These are phyloP conservation scores for Rhizopus stolonifer DNA, from an alignment of 371 early-diverging fungal genomes.

Conservation along the genomic window DNA sequence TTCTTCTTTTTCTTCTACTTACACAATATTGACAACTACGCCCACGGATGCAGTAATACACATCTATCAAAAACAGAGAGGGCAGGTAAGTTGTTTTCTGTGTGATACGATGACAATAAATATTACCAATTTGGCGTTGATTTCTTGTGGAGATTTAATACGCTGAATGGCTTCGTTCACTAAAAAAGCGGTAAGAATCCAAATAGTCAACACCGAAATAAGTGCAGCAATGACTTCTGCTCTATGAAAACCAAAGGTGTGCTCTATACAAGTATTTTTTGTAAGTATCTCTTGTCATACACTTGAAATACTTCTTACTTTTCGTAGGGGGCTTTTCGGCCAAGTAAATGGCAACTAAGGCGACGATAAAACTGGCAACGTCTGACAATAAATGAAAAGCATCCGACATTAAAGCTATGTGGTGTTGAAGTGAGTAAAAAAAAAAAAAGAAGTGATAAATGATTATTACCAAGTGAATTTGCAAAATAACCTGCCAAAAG, in stretches of 20 bases:
- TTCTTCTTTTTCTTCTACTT: constrained; percentile 16
- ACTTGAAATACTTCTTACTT: no score
- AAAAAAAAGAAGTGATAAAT: no score
- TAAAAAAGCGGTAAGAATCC: constrained; percentile 75
- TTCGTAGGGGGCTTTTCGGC: constrained; percentile 70
- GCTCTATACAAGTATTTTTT: constrained; percentile 34
- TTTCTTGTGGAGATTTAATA: constrained; percentile 65
- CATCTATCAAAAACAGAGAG: no score
- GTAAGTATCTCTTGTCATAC: neutral
- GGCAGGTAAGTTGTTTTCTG: no score
- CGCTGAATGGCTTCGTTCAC: constrained; percentile 78
- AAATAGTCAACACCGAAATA: constrained; percentile 78
- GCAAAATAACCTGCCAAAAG: constrained; percentile 68
- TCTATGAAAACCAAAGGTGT: constrained; percentile 84
- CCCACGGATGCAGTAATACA: constrained; percentile 70
- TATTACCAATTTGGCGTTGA: constrained; percentile 70
- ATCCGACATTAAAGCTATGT: constrained; percentile 71
- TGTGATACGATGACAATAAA: no score
- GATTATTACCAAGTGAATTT: constrained; percentile 58
- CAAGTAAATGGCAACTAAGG: constrained; percentile 69
- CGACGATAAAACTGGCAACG: constrained; percentile 74
- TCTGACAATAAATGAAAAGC: constrained; percentile 77
- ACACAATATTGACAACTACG: constrained; percentile 77
- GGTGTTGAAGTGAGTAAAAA: no score
- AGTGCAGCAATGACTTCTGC: constrained; percentile 87